Base-by-base conservation (phyloP, 148 eudicot species). In the Rhododendron mucronatum region DNA sequence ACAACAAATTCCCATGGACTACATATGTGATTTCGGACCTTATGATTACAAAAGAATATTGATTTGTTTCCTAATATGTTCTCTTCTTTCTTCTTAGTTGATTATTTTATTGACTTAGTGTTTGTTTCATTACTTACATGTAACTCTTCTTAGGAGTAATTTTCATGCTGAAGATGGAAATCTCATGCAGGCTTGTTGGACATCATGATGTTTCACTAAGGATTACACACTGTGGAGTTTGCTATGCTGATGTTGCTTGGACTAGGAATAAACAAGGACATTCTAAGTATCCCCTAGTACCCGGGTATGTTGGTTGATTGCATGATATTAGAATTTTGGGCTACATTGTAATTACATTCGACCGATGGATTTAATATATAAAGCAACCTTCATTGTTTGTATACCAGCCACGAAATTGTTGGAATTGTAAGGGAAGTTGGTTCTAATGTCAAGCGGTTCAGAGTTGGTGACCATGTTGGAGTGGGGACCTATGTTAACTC, bases 191-290 rank as follows among this genome's bases (percentile, higher is more conserved):
- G 93, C 87, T 78, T 57, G 93, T 93, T 63, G 93, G 92, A 75
- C 82, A 80, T 81, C 97, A 92, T 57, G 99, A 96, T 86, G 90
- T 96, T 85, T 94, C 92, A 23, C 53, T 96, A 30, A 92, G 81
- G 45, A 96, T 96, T 57, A 89, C 93, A 14, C 94, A 94, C 85
- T 95, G 99, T 89, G 99, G 99, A 84, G 91, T 96, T 44, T 96
- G 98, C 88, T 96, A 92, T 89, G 98, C 97, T 81, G 99, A 95
- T 90, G 96, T 96, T 81, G 76, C 69, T 35, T 94, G 98, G 97
- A 92, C 97, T 5, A 92, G 91, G 85, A 95, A 93, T 86, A 13
- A 53, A 47, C 57, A 74, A 67, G 91, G 90, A 33, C 91, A 89
- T 81, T 85, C 98, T 11, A 95, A 86, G 86, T 96, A 96, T 86